Percentiles rank a stretch among this genome's conserved stretches.
Evolutionary conservation across 23 red algal species (phyloP).

Genomic region (Gracilaria gracilis): DNA sequence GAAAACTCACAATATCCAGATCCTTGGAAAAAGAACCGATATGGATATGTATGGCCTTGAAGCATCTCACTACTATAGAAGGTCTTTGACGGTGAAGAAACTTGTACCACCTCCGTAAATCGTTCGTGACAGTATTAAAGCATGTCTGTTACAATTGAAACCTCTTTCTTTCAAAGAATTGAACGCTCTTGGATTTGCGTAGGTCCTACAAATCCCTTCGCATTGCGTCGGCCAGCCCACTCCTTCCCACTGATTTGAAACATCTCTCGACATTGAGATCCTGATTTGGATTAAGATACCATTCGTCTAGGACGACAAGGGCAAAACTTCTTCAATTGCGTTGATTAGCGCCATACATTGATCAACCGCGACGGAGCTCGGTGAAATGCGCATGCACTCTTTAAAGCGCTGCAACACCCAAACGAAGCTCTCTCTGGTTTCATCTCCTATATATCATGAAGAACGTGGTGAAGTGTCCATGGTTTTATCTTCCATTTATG

Average conservation of each 20-base stretch:
- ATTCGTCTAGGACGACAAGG: background rate
- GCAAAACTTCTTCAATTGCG: background rate
- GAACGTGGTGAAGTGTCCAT: too few relatives aligned
- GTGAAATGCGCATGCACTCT: background rate
- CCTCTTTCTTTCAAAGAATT: background rate
- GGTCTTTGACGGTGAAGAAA: background rate
- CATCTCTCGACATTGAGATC: background rate
- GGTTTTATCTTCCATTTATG: too few relatives aligned
- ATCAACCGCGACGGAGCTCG: background rate
- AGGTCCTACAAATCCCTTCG: background rate
- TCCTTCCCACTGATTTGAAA: background rate
- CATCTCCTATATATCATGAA: background rate
- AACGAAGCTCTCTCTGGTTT: background rate
- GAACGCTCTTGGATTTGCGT: background rate
- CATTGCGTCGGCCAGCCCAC: too few relatives aligned
- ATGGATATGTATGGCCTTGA: background rate
- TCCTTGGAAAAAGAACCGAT: constrained; percentile 17
- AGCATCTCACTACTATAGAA: background rate
- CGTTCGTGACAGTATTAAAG: background rate
- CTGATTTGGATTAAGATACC: constrained; percentile 17
- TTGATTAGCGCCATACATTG: too few relatives aligned
- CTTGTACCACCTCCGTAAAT: constrained; percentile 17
- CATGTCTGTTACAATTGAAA: background rate
- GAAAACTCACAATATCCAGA: background rate
- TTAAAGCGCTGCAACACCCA: background rate